Base-by-base conservation (phyloP, 2,329 filamentous ascomycete species). In the Microsporum ferrugineum region DNA sequence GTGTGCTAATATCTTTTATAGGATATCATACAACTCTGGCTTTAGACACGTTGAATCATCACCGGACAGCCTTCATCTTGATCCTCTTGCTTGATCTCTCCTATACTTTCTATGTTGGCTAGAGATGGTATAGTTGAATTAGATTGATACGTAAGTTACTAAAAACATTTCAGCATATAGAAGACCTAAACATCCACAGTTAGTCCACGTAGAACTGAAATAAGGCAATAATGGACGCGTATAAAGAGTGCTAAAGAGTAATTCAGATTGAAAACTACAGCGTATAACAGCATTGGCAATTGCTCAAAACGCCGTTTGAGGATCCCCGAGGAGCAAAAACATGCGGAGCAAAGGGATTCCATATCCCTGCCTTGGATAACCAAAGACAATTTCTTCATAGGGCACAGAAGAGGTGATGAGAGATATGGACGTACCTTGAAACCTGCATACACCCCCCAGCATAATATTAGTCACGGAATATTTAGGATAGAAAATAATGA, bases 1-100 rank as follows among this genome's bases (percentile, higher is more conserved):
- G 49, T 29, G n/a, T 36, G 31, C 14, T 27, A 27, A 47, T 60
- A 59, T 59, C 57, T 43, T 57, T 61, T 64, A 69, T 69, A 70
- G 74, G 75, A 74, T 77, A 73, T 67, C 74, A 65, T 75, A 64
- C 74, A 75, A 74, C 69, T 77, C 76, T 77, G 75, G 75, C 75
- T 76, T 76, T 71, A 73, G 71, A 72, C 67, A 70, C 65, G 63
- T 63, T 47, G 63, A 57, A 67, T 76, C 74, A 71, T 76, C 74
- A 76, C 66, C 55, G 73, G 73, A 71, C 55, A 14, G 51, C 51
- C 23, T 34, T 34, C 51, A 34, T n/a, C 49, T 53, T 51, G 27
- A 5, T n/a, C 31, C 27, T 33, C 29, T 43, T 43, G 17, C 14
- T n/a, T 17, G 39, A 14, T 43, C 12, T n/a, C 14, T n/a, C n/a